Percentiles rank a stretch among this genome's conserved stretches.
phyloP scores from a whole-genome alignment of 2,329 filamentous ascomycete species.

The Penicillium sp. region DNA sequence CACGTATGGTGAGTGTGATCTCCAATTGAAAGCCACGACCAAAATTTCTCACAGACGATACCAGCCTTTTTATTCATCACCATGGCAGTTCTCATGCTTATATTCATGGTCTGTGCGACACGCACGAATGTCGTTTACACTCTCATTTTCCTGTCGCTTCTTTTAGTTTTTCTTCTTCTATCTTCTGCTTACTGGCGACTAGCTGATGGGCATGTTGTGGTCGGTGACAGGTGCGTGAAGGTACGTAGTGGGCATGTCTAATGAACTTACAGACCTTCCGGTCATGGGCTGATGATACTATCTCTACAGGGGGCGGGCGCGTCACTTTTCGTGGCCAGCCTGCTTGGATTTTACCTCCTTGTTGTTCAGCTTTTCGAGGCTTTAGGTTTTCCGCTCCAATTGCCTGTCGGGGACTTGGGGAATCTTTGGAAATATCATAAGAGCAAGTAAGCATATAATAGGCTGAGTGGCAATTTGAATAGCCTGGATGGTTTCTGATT shows the following conservation, averaged over 20 bases:
- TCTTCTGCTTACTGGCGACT: constrained; percentile 64
- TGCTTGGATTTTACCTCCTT: constrained; percentile 59
- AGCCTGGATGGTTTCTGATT: not conserved
- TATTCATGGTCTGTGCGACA: constrained; percentile 71
- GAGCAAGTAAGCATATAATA: constrained; percentile 3
- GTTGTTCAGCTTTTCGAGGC: constrained; percentile 58
- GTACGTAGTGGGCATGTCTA: no score
- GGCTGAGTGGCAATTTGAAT: not conserved
- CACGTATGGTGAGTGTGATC: constrained; percentile 24
- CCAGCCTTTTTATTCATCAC: constrained; percentile 64
- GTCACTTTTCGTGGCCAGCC: constrained; percentile 52
- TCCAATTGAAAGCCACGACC: not conserved
- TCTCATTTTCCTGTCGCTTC: constrained; percentile 68
- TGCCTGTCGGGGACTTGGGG: constrained; percentile 48
- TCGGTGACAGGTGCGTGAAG: constrained; percentile 35
- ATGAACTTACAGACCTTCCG: no score
- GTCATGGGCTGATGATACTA: not conserved
- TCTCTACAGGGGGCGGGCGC: constrained; percentile 49
- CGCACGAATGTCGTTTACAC: constrained; percentile 75
- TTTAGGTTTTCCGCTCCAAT: constrained; percentile 57
- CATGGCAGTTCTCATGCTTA: constrained; percentile 68
- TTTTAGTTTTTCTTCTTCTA: constrained; percentile 62
- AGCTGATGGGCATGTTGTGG: constrained; percentile 45
- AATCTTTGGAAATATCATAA: constrained; percentile 14
- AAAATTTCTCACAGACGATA: not conserved